Evolutionary conservation across 495 filamentous ascomycete genomes (phyloP).

Genomic region (Daldinia bambusicola): DNA sequence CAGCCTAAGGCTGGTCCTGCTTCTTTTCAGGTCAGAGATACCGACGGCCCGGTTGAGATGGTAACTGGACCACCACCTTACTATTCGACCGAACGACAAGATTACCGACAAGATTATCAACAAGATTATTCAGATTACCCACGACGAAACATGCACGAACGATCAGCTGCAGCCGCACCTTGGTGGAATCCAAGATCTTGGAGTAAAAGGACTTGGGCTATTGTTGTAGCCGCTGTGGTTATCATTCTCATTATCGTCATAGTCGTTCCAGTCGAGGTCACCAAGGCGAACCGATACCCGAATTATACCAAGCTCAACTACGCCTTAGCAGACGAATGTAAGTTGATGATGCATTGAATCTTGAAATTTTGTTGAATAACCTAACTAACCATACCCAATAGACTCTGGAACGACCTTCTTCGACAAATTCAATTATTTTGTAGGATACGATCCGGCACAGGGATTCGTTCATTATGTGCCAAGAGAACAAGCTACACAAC

Average conservation of each 20-base stretch:
- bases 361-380: background rate
- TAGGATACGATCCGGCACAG: constrained; percentile 49
- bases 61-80: constrained; percentile 39
- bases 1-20: constrained; percentile 36
- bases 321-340: constrained; percentile 51
- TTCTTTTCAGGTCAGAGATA: constrained; percentile 41
- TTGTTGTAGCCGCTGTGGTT: constrained; percentile 51
- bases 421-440: constrained; percentile 62
- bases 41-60: constrained; percentile 34
- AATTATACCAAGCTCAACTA: constrained; percentile 54
- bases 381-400: constrained; percentile 39
- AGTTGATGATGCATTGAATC: constrained; percentile 14
- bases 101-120: constrained; percentile 14
- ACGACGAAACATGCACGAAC: constrained; percentile 27
- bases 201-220: constrained; percentile 58
- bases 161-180: constrained; percentile 18
- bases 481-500: constrained; percentile 32
- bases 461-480: constrained; percentile 60
- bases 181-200: constrained; percentile 65
- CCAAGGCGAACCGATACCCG: constrained; percentile 57
- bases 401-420: constrained; percentile 62
- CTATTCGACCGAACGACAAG: constrained; percentile 29
- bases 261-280: constrained; percentile 64
- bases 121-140: constrained; percentile 13
- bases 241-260: constrained; percentile 57